Base-by-base conservation (phyloP, 148 eudicot genomes). In the Camellia lanceoleosa region DNA sequence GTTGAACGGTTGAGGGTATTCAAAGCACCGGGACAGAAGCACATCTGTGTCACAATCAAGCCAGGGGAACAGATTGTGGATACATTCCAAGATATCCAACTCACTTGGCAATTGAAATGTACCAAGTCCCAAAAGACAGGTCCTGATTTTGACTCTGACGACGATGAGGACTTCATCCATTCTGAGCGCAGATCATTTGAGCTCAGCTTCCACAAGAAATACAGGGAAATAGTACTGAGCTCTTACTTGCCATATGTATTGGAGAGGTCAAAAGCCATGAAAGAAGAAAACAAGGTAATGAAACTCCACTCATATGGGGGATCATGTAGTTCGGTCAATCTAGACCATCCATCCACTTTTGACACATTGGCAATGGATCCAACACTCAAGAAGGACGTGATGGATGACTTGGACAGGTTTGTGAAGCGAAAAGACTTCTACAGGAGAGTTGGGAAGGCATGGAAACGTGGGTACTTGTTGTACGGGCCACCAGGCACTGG, bases 401-500 rank as follows among this genome's bases (percentile, higher is more conserved):
- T 78, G 43, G 78, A 73, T 10, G 81, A 82, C 64, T 63, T 82
- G 71, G 81, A 82, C 55, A n/a, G 71, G 69, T 82, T 82, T 54
- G 44, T 73, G 23, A 67, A 52, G 81, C 72, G 84, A 51, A 78
- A 44, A 19, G 78, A 82, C 5, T 82, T 51, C 56, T 82, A 82
- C 54, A 62, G 51, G 64, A 77, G 41, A 74, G 81, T 82, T 8
- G 84, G 81, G 0, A 69, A 58, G 69, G 81, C 81, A 0, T 79
- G 81, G 84, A 82, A 82, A n/a, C 59, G 84, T 15, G 84, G 84
- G 51, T 82, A 82, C 59, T 72, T 82, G 78, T 55, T 82, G 77
- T 73, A 82, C 19, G 84, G 84, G 2, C 81, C 84, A 12, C 81
- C 81, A 0, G 84, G 84, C 44, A 82, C 84, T 0, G 84, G 84